Conservation (phyloP, 2,329 filamentous ascomycete genomes). For the Lasiodiplodia hormozganensis region DNA sequence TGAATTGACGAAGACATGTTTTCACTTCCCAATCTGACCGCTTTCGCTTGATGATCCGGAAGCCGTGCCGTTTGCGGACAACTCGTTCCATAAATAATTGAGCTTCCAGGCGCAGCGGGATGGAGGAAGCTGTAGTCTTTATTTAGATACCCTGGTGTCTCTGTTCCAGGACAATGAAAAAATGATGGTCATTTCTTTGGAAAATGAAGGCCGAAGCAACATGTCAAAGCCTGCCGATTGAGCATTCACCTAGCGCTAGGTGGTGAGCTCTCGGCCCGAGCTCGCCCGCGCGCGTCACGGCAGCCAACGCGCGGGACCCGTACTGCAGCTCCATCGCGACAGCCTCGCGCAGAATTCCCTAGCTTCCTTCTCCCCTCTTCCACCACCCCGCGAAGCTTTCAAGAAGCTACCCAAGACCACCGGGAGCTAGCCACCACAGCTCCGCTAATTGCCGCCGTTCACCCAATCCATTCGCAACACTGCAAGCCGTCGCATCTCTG, state of each 20-base stretch:
- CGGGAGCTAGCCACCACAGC: not conserved
- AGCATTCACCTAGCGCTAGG: not conserved
- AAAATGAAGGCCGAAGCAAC: not conserved
- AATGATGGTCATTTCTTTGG: not conserved
- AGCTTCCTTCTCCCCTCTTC: not conserved
- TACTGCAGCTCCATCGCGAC: conserved; percentile 19
- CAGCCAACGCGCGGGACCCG: conserved; percentile 12
- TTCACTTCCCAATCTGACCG: conserved; percentile 6
- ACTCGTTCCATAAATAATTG: not conserved
- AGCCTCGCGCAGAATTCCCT: conserved; percentile 16
- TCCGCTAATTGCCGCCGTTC: not conserved
- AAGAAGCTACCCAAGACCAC: not conserved
- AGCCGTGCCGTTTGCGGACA: not conserved
- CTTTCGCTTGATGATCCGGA: not conserved
- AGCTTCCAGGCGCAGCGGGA: not conserved
- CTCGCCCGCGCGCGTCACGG: conserved; percentile 16
- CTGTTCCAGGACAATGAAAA: not conserved
- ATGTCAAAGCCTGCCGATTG: not conserved
- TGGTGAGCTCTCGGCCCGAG: conserved; percentile 15
- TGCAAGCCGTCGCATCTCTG: not conserved
- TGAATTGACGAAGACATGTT: conserved; percentile 27
- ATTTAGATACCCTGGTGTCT: conserved; percentile 20
- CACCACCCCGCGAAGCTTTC: conserved; percentile 21
- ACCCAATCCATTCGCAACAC: not conserved
- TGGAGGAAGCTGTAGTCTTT: not conserved